Base-by-base conservation (phyloP, 768 basidiomycete species). In the Russula foetens region DNA sequence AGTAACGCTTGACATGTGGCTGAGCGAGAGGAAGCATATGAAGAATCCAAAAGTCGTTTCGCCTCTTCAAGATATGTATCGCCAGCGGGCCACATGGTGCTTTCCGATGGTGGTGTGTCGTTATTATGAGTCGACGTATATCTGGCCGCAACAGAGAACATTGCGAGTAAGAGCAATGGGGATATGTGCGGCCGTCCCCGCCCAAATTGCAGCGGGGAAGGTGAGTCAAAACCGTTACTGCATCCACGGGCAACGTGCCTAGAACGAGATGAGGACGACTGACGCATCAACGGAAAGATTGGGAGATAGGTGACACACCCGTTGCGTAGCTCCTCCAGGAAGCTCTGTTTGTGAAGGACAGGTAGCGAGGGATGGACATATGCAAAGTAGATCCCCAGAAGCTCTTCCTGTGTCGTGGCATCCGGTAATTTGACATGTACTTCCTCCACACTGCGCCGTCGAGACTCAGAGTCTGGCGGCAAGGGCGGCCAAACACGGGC, bases 401-500 rank as follows among this genome's bases (percentile, higher is more conserved):
- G 75, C 51, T 83, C 81, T 56, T 88, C 81, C 71, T 92, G 90
- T 43, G 77, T 75, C 3, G 75, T 71, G 4, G 68, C 71, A 23
- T 81, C 76, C 0, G 90, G 91, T n/a, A 93, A 70, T 29, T 74
- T 69, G 9, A 74, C 68, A 14, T 67, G 69, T 50, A 71, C 74
- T 52, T 72, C 73, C 21, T 78, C 73, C n/a, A 78, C 78, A 19
- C 72, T 75, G 7, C 70, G 72, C 21, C 69, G 60, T 14, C 69
- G 65, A 44, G 70, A 48, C 57, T 39, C 63, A 24, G 71, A 71
- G 50, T 33, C 71, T 59, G 62, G 70, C 61, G 62, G 70, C 61
- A 81, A 70, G 3, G 84, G 84, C 0, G 92, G 92, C 92, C 92
- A 95, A 26, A 93, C 88, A n/a, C 92, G 80, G 3, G 91, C 87